Base-by-base conservation (phyloP, 352 stramenopile species). In the Blastocystis sp. region DNA sequence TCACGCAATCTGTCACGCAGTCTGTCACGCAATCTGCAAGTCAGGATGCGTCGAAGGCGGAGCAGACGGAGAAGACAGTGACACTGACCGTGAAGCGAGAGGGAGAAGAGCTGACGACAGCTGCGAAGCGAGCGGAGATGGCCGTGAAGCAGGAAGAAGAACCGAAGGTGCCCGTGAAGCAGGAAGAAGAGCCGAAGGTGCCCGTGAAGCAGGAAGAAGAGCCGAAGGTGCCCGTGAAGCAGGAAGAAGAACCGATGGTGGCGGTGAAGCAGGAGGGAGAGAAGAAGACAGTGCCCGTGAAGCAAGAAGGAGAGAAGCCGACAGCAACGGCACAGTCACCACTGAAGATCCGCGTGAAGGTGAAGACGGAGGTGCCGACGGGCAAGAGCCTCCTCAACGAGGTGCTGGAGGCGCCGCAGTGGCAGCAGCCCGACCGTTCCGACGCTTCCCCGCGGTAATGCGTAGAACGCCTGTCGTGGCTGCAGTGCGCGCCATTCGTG, bases 391-490 rank as follows among this genome's bases (percentile, higher is more conserved):
- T 48, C 7, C 28, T 76, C 66, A 60, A 59, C 21, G 21, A 52
- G 7, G 28, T 28, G 7, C 66, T 76, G 17, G 54, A 76, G 9
- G 38, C 14, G 42, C 66, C 4, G 3, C 4, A 34, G 3, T 60
- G n/a, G 48, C 24, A 2, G 17, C 28, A 76, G 42, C 3, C 7
- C 19, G 54, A 76, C 28, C 34, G 66, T 76, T 57, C 34, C 17
- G n/a, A 9, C 66, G 3, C 14, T n/a, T 11, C 21, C n/a, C 54
- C 38, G 14, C 28, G 7, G 7, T 40, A 28, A n/a, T 17, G 17
- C 21, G 3, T 76, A 76, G 66, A 76, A 59, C 34, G n/a, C 1
- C 38, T 76, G 21, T 76, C 66, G 7, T 76, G 66, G 66, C 10
- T n/a, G 7, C n/a, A 76, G 6, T 57, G 48, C 7, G 24, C 66